Evolutionary conservation across 2,329 filamentous ascomycete species (phyloP), one percentile per base, ranked within the genome.

Genomic region (Endothia cerciana): DNA sequence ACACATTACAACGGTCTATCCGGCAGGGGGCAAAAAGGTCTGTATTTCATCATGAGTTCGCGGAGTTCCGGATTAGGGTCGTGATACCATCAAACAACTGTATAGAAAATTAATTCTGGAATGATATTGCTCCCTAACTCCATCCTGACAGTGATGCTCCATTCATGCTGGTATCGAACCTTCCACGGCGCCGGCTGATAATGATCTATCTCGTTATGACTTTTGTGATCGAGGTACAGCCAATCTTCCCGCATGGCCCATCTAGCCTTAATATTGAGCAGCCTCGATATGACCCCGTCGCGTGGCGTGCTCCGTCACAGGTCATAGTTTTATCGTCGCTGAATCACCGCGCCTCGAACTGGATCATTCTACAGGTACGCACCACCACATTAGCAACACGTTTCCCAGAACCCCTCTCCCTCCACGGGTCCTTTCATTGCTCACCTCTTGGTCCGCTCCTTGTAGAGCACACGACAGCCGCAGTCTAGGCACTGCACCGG

Each of bases 401-500:
- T 64, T 64, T 47, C 55, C 3, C n/a, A 19, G 43, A 28, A 25
- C 41, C 25, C 6, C 25, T 28, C 25, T 6, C 3, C 43, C 38
- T 33, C 40, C n/a, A 40, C 40, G 5, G 33, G 13, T 38, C 36
- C 41, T 13, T 1, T 8, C 36, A 41, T 40, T n/a, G 60, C 90
- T 79, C 77, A 97, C 95, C 95, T 88, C 85, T 97, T 97, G 55
- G 95, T 99, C 76, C 95, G 83, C 87, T 97, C 92, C 87, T 99
- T 99, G 81, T 98, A 98, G 71, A 99, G 81, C 68, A 99, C 93
- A 71, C 95, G 89, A 74, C 97, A 95, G 8, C 95, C 95, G 78
- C 95, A 99, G 80, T 94, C 91, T 78, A 92, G 91, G 84, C 93
- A 97, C 36, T 92, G 86, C 71, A 97, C 94, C 41, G 90, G 89